These are phyloP conservation scores for Oryza rufipogon DNA, from an alignment of 176 grass and related monocot genomes.

Conservation along the genomic window DNA sequence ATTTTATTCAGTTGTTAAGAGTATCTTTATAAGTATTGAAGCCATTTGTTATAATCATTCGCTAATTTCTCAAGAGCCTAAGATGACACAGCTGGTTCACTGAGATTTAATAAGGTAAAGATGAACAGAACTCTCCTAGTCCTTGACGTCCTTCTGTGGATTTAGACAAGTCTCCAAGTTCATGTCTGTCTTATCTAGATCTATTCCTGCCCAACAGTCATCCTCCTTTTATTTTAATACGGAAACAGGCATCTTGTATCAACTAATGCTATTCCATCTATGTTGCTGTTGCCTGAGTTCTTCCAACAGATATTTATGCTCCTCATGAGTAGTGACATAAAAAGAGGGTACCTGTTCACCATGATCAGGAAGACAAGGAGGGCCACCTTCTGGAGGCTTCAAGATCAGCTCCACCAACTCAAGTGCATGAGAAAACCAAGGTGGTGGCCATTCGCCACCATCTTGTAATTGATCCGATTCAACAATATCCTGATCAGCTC, in stretches of 20 bases:
- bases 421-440: slow-evolving; percentile 59
- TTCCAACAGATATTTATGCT: neutral
- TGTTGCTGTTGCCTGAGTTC: neutral
- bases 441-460: slow-evolving; percentile 27
- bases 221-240: neutral
- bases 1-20: neutral
- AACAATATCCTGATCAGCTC: slow-evolving; percentile 25
- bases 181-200: neutral
- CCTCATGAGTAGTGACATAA: slow-evolving; percentile 1
- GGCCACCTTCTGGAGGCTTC: slow-evolving; percentile 82
- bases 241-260: neutral
- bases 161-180: neutral
- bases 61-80: neutral
- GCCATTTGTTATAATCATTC: neutral
- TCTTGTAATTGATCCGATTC: slow-evolving; percentile 32
- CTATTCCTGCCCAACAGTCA: neutral
- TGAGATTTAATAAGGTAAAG: neutral
- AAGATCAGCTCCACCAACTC: slow-evolving; percentile 63
- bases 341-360: slow-evolving; percentile 68
- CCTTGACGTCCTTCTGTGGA: neutral
- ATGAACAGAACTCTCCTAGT: neutral
- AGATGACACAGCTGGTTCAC: neutral
- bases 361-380: slow-evolving; percentile 73
- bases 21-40: neutral
- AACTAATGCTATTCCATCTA: neutral